Conservation (phyloP, 192 early-diverging fungal genomes). For the Pilobolus umbonatus region DNA sequence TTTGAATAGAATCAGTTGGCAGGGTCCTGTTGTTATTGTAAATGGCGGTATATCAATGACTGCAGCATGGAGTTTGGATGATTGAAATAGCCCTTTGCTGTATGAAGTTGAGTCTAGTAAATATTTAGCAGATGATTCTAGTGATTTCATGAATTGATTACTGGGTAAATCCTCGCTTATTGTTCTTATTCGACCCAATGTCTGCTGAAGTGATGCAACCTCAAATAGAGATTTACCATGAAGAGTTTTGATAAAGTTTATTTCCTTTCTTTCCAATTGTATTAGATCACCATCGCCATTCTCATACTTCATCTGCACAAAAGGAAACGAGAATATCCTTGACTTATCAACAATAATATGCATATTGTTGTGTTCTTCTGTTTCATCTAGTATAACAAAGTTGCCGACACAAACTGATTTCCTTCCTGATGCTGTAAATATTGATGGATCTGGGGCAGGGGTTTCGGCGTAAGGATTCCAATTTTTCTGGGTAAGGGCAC, state of each 20-base stretch:
- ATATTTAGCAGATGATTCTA: conserved; percentile 9
- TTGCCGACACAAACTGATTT: conserved; percentile 14
- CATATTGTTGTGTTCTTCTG: background rate
- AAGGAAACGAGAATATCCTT: conserved; percentile 21
- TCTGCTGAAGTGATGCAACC: background rate
- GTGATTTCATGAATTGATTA: conserved; percentile 4
- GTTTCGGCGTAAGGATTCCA: background rate
- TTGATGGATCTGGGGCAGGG: conserved; percentile 1
- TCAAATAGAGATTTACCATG: conserved; percentile 7
- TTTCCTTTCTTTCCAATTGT: conserved; percentile 8
- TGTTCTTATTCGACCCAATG: background rate
- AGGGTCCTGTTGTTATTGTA: conserved; percentile 16
- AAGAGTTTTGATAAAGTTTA: background rate
- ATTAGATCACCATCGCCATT: conserved; percentile 1
- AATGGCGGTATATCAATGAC: conserved; percentile 29
- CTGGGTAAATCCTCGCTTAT: background rate
- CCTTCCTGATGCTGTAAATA: conserved; percentile 5
- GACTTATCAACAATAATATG: conserved; percentile 25
- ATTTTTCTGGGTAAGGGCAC: conserved; percentile 2
- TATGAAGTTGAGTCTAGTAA: conserved; percentile 15
- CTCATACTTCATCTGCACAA: conserved; percentile 14
- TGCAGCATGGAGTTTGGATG: conserved; percentile 16
- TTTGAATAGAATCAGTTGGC: conserved; percentile 29
- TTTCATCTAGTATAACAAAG: conserved; percentile 20
- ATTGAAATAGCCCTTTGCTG: conserved; percentile 10